Base-by-base conservation (phyloP, 2,329 filamentous ascomycete genomes). In the Monosporascus sp. region DNA sequence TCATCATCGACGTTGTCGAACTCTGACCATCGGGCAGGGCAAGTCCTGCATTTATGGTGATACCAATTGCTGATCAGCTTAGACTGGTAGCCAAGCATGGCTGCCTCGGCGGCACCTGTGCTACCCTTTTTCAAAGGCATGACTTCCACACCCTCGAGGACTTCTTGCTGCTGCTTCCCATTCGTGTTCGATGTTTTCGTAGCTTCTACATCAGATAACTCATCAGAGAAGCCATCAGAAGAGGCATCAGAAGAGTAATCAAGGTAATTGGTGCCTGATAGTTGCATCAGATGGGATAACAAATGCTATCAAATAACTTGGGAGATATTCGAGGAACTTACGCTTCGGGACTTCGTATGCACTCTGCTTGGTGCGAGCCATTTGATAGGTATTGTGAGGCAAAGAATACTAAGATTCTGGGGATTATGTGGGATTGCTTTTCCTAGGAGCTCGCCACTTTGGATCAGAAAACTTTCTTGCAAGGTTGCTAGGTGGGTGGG, bases 1-100 rank as follows among this genome's bases (percentile, higher is more conserved):
- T 71, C 69, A 2, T 67, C 63, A 7, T 65, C 59, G n/a, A 61
- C 51, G 50, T 61, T 55, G 47, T 59, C 56, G 34, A 61, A 67
- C 49, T 65, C 64, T 11, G 61, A 65, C 68, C 66, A 71, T 36
- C 66, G 60, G 2, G 43, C 1, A 1, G 61, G 65, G 45, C 68
- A 69, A 2, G 50, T 57, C 5, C 58, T 54, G 27, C 67, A 69
- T 40, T 58, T 40, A 26, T 68, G 65, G 7, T 37, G 26, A 40
- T 56, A 59, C 53, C 53, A 59, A 43, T 58, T 62, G 48, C 53
- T 59, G 52, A 62, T 47, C 9, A 58, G 54, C 51, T 60, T 59
- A 16, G 55, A 55, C 37, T 24, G 24, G 47, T 55, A 55, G 20
- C 49, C 52, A 17, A 57, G 24, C 7, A 27, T 49, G 46, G 52